Conservation (phyloP, 176 grass and related monocot genomes). For the Triticum monococcum region DNA sequence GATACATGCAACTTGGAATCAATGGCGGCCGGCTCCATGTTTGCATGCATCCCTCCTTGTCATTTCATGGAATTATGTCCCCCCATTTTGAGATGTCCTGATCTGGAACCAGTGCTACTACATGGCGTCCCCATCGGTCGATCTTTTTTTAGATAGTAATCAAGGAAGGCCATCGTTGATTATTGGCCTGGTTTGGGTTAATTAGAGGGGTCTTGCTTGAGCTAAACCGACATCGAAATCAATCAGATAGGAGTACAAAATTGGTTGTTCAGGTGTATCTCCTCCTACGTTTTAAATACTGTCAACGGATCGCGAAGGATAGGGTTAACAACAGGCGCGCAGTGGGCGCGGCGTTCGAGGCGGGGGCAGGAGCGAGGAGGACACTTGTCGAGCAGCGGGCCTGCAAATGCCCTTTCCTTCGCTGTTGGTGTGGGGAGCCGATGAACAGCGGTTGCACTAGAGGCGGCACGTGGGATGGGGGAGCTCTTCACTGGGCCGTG, state of each 20-base stretch:
- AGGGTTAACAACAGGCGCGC: background rate
- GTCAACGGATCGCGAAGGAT: background rate
- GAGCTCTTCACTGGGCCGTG: background rate
- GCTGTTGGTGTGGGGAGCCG: background rate
- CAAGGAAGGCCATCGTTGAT: background rate
- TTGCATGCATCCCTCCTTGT: background rate
- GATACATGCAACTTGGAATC: constrained; percentile 21
- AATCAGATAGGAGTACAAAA: background rate
- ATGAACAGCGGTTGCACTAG: background rate
- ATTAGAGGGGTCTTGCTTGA: background rate
- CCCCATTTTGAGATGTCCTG: background rate
- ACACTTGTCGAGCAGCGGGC: constrained; percentile 39
- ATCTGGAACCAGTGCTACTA: background rate
- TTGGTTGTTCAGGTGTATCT: background rate
- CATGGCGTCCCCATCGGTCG: background rate
- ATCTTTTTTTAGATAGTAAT: background rate
- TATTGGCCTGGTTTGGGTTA: background rate
- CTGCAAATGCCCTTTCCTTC: background rate
- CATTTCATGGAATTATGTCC: background rate
- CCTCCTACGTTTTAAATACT: background rate
- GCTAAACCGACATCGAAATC: background rate
- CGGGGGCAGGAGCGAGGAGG: background rate
- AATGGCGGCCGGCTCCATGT: constrained; percentile 5
- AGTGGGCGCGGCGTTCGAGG: background rate
- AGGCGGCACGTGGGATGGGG: constrained; percentile 3